Base-by-base conservation (phyloP, 1,284 basidiomycete genomes). In the Moniliophthora roreri region DNA sequence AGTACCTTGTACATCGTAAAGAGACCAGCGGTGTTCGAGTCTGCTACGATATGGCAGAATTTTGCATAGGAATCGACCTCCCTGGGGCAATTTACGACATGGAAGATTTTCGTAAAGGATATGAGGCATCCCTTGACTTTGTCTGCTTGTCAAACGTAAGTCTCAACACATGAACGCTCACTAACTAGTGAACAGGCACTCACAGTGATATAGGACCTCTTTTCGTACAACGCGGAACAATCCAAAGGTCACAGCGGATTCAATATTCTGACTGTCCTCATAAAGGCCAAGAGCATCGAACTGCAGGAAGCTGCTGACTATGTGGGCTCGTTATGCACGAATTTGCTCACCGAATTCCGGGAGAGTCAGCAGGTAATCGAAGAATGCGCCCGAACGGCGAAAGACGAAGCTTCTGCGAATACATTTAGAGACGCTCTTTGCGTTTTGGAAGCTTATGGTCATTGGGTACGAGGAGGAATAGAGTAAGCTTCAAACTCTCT, bases 171-270 rank as follows among this genome's bases (percentile, higher is more conserved):
- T 40, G 38, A 20, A 20, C 8, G 5, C 21, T 20, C 16, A 15
- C 4, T 18, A 24, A 15, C 42, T 49, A 8, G 37, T 34, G 67
- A 78, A 54, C 68, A 69, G 8, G 57, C 65, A 2, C 71, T 79
- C 57, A 66, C 66, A 60, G 63, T n/a, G n/a, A n/a, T n/a, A n/a
- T 57, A 79, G 78, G 78, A 80, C 48, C 62, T 80, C 18, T 79
- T 78, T 58, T 80, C 76, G 8, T 81, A 80, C 65, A 76, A 77
- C 62, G 74, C 77, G 72, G 78, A 81, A 61, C 72, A 77, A 54
- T 71, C 75, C 20, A 76, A 75, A 61, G 78, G 77, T 20, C 74
- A 73, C 48, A 68, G 67, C 16, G 69, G 69, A 32, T 75, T 73
- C 56, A 81, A 80, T 58, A 64, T 78, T 58, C 64, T 81, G 45